phyloP scores from a whole-genome alignment of 2,329 filamentous ascomycete genomes.

The Aspergillus pseudonomiae region DNA sequence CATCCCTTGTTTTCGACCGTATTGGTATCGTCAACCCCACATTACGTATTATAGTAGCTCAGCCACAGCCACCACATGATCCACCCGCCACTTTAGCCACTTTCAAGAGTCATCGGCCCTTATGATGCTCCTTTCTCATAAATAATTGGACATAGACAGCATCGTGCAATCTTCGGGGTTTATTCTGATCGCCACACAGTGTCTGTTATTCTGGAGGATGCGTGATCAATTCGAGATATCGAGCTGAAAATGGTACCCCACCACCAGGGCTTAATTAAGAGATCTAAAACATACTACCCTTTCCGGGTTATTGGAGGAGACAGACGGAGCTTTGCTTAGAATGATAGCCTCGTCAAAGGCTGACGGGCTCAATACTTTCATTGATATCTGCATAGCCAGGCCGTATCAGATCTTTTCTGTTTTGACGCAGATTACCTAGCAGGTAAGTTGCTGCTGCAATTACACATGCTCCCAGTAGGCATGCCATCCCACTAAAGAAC shows the following conservation, averaged over 20 bases:
- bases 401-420: background rate
- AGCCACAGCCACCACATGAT: conserved; percentile 6
- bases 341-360: background rate
- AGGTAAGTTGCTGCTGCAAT: background rate
- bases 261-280: background rate
- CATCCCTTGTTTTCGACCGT: conserved; percentile 1
- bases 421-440: background rate
- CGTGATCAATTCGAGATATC: background rate
- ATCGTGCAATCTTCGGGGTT: background rate
- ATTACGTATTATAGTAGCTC: background rate
- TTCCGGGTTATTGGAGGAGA: background rate
- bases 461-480: background rate
- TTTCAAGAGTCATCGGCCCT: background rate
- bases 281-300: background rate
- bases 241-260: background rate
- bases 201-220: background rate
- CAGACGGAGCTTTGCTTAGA: background rate
- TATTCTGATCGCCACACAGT: background rate
- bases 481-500: conserved; percentile 21
- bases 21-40: conserved; percentile 5
- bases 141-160: no score
- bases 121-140: background rate
- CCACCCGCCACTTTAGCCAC: background rate
- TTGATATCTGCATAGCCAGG: background rate
- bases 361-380: no score